These are phyloP conservation scores for Phaffia rhodozyma DNA, from an alignment of 1,284 basidiomycete species.

Conservation along the genomic window DNA sequence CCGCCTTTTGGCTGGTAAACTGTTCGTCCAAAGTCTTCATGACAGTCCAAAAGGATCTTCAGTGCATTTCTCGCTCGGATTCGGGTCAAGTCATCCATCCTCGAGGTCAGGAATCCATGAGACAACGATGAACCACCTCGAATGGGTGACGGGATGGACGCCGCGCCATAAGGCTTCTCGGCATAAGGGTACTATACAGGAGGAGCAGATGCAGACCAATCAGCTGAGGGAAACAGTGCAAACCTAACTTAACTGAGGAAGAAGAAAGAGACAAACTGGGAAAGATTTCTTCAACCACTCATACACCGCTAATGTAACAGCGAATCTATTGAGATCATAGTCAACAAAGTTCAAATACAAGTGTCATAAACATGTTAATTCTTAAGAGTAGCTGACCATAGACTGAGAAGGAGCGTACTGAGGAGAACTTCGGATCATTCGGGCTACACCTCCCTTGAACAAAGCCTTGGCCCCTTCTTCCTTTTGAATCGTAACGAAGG, in stretches of 20 bases:
- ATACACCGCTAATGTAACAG: constrained; percentile 69
- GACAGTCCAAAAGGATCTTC: constrained; percentile 51
- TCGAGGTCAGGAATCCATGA: constrained; percentile 49
- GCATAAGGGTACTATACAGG: constrained; percentile 58
- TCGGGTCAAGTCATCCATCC: constrained; percentile 69
- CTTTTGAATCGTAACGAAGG: constrained; percentile 76
- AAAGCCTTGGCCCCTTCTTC: constrained; percentile 48
- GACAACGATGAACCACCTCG: constrained; percentile 32
- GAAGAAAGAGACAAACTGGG: not conserved
- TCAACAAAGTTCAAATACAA: constrained; percentile 26
- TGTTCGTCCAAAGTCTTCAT: constrained; percentile 17
- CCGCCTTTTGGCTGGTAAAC: constrained; percentile 4
- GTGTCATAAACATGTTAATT: not conserved
- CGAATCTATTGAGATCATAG: constrained; percentile 51
- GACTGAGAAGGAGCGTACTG: constrained; percentile 22
- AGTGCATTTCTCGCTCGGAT: constrained; percentile 87
- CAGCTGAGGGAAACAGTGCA: not conserved
- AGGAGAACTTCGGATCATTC: constrained; percentile 60
- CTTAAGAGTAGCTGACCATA: not conserved
- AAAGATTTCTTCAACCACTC: constrained; percentile 13
- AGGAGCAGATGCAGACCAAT: constrained; percentile 9
- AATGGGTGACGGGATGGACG: not conserved
- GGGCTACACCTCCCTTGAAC: constrained; percentile 91
- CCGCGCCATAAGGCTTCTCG: constrained; percentile 35
- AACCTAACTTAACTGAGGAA: not conserved